These are phyloP conservation scores for Boletus vermiculosoides DNA, from an alignment of 768 basidiomycete species.

Conservation along the genomic window DNA sequence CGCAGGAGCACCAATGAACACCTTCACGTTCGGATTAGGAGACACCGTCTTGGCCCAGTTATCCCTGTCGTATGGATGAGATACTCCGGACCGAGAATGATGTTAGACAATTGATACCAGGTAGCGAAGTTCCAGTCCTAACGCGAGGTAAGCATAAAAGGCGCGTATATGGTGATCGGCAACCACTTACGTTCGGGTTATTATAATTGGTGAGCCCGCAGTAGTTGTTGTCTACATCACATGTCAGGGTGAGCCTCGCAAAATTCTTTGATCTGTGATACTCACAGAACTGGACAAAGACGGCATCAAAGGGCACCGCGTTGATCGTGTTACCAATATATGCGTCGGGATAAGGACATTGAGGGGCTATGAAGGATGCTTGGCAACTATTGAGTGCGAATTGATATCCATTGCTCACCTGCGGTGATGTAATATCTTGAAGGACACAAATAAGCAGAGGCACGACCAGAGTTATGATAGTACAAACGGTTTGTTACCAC, in stretches of 20 bases:
- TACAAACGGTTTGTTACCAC: conserved; percentile 28
- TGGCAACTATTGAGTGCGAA: not conserved
- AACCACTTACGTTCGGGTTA: conserved; percentile 37
- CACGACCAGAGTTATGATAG: not conserved
- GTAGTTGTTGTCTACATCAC: conserved; percentile 44
- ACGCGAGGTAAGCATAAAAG: not conserved
- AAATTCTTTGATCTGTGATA: not conserved
- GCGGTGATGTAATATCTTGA: conserved; percentile 45
- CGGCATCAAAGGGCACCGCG: conserved; percentile 44
- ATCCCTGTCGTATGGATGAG: conserved; percentile 36
- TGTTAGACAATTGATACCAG: conserved; percentile 33
- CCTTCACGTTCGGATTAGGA: conserved; percentile 45
- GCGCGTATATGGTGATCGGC: not conserved
- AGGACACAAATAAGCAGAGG: not conserved
- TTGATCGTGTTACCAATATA: conserved; percentile 43
- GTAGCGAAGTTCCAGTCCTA: conserved; percentile 50
- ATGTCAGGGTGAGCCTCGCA: not conserved
- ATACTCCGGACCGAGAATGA: not conserved
- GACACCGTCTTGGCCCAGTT: conserved; percentile 47
- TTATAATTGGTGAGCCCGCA: conserved; percentile 46
- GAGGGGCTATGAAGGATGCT: conserved; percentile 27
- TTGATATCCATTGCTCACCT: conserved; percentile 16
- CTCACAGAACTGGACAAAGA: conserved; percentile 51
- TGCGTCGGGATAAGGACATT: conserved; percentile 51
- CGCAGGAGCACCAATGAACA: conserved; percentile 50